These are phyloP conservation scores for Penicillium sp. DNA, from an alignment of 2,329 filamentous ascomycete genomes.

Conservation along the genomic window DNA sequence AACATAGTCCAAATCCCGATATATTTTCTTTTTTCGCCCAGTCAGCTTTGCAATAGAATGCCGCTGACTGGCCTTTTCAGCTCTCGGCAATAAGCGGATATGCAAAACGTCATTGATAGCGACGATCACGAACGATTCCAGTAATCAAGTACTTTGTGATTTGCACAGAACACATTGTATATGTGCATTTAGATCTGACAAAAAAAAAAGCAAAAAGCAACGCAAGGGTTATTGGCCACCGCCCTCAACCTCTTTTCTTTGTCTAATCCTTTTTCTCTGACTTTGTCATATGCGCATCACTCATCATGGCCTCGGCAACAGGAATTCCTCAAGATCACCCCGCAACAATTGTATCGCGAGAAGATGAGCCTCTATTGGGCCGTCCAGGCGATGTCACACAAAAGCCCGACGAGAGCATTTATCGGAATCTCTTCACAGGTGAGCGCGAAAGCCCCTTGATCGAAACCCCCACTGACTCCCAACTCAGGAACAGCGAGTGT, in stretches of 20 bases:
- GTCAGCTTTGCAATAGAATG: background rate
- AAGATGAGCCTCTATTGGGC: conserved; percentile 70
- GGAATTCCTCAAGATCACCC: conserved; percentile 59
- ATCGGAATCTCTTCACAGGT: conserved; percentile 74
- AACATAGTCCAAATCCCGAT: no score
- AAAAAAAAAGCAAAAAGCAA: background rate
- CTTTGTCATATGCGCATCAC: background rate
- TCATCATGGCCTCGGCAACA: conserved; percentile 65
- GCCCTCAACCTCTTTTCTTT: background rate
- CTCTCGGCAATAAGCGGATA: background rate
- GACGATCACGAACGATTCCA: background rate
- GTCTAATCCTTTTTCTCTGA: background rate
- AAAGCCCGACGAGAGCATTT: conserved; percentile 60
- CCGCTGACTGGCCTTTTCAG: background rate
- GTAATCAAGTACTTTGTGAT: background rate
- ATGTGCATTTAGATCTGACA: no score
- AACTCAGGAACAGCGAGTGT: conserved; percentile 71
- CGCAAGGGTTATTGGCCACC: background rate
- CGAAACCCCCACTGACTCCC: background rate
- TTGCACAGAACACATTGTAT: background rate
- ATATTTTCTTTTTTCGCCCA: background rate
- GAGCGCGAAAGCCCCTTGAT: conserved; percentile 25
- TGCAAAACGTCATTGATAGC: conserved; percentile 3
- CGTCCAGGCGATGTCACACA: conserved; percentile 71
- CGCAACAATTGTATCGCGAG: conserved; percentile 42